phyloP scores from a whole-genome alignment of 108 stramenopile genomes.

The Cyclostephanos invisitatus region DNA sequence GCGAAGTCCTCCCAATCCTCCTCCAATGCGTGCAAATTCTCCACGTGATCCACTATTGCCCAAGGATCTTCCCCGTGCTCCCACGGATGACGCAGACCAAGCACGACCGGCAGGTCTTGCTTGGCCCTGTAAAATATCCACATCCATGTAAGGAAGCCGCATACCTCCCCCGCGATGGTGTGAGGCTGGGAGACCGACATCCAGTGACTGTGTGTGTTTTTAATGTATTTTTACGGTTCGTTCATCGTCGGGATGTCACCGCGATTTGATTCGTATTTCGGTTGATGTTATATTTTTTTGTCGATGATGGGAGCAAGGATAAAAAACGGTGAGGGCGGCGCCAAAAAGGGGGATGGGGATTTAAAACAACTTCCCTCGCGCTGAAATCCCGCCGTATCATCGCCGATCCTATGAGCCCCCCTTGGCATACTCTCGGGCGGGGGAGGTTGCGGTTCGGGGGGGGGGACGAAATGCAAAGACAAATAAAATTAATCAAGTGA shows the following conservation, averaged over 20 bases:
- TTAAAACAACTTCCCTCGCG: too few species aligned
- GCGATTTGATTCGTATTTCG: too few species aligned
- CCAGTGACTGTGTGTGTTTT: slow-evolving; percentile 37
- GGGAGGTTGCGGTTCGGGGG: not conserved
- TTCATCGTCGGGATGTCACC: too few species aligned
- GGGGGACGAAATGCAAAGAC: too few species aligned
- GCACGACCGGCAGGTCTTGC: slow-evolving; percentile 69
- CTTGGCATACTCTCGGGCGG: not conserved
- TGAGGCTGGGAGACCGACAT: slow-evolving; percentile 48
- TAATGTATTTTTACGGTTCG: slow-evolving; percentile 2
- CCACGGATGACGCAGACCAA: slow-evolving; percentile 84
- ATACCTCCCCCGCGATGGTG: slow-evolving; percentile 57
- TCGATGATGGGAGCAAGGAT: too few species aligned
- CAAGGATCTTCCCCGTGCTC: slow-evolving; percentile 68
- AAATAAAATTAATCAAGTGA: too few species aligned
- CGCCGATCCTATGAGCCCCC: not conserved
- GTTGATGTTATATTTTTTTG: too few species aligned
- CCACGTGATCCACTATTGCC: slow-evolving; percentile 38
- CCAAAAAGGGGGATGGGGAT: too few species aligned
- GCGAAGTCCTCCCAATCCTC: slow-evolving; percentile 62
- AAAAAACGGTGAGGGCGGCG: too few species aligned
- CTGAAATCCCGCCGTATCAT: not conserved
- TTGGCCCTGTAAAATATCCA: slow-evolving; percentile 83
- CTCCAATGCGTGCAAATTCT: slow-evolving; percentile 51
- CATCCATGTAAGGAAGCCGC: slow-evolving; percentile 79